Percentiles rank a stretch among this genome's conserved stretches.
Conservation (phyloP, 1,284 basidiomycete species). For the Flammula alnicola region DNA sequence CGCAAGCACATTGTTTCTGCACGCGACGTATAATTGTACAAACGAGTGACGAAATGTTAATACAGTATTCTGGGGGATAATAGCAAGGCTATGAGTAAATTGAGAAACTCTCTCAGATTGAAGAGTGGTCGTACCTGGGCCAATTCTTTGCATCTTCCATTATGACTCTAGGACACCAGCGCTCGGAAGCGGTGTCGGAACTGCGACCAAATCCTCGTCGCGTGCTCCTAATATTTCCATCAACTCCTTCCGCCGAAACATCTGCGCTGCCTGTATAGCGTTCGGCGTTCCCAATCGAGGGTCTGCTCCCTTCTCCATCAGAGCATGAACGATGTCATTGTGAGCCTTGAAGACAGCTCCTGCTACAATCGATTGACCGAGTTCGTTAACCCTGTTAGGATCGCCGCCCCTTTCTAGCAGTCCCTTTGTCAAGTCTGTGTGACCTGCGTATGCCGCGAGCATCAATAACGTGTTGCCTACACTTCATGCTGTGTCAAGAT, state of each 20-base stretch:
- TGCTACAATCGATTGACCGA: slow-evolving; percentile 79
- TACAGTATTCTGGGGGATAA: too few species aligned
- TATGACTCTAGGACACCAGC: neutral
- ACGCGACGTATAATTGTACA: too few species aligned
- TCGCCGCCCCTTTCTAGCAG: slow-evolving; percentile 67
- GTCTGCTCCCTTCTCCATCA: slow-evolving; percentile 71
- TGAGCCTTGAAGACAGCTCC: slow-evolving; percentile 82
- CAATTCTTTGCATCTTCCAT: neutral
- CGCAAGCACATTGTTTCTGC: too few species aligned
- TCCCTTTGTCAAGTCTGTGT: slow-evolving; percentile 56
- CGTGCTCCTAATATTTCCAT: slow-evolving; percentile 59
- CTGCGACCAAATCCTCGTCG: slow-evolving; percentile 50
- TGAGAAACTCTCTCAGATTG: too few species aligned
- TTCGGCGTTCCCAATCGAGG: slow-evolving; percentile 71
- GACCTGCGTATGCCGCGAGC: slow-evolving; percentile 83
- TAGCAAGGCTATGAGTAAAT: too few species aligned
- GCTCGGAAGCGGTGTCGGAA: slow-evolving; percentile 30
- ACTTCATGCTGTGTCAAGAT: too few species aligned
- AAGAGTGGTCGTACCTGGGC: neutral
- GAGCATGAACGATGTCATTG: slow-evolving; percentile 63
- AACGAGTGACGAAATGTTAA: too few species aligned
- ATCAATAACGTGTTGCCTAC: slow-evolving; percentile 81
- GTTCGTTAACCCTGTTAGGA: slow-evolving; percentile 75
- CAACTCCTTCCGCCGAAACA: slow-evolving; percentile 63
- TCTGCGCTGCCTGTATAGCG: slow-evolving; percentile 73